These are phyloP conservation scores for Acanthamoeba royreba DNA, from an alignment of 208 protist species.

Conservation along the genomic window DNA sequence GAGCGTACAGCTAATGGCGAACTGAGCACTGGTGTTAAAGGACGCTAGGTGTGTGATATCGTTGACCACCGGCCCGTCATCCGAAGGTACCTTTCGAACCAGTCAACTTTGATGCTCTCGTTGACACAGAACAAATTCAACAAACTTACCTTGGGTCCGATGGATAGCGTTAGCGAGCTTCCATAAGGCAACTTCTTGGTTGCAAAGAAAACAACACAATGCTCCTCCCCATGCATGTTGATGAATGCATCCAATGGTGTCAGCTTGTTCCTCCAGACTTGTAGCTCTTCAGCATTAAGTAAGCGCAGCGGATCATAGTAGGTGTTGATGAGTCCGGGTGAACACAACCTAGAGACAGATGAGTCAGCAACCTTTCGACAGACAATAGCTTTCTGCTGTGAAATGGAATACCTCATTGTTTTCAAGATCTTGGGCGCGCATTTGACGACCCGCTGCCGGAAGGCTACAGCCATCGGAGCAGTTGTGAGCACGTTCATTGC, in stretches of 20 bases:
- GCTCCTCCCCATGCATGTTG: background rate
- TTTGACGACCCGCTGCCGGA: background rate
- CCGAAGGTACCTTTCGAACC: constrained; percentile 45
- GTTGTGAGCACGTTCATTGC: background rate
- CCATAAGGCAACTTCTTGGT: background rate
- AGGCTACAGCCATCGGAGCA: background rate
- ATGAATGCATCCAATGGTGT: background rate
- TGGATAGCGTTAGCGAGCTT: background rate
- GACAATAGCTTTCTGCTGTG: background rate
- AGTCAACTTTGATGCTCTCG: too few species aligned
- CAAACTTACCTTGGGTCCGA: background rate
- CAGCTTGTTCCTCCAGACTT: background rate
- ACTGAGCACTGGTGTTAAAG: background rate
- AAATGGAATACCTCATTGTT: background rate
- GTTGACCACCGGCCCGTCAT: background rate
- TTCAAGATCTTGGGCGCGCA: background rate
- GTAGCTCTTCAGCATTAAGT: background rate
- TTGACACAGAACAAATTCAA: too few species aligned
- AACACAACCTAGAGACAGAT: background rate
- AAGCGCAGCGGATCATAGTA: background rate
- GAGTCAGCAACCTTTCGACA: background rate
- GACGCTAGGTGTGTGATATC: background rate
- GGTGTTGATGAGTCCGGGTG: background rate
- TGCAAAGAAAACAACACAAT: background rate
- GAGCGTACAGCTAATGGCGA: background rate